Base-by-base conservation (phyloP, 306 rosid genomes). In the Cucurbita argyrosperma region DNA sequence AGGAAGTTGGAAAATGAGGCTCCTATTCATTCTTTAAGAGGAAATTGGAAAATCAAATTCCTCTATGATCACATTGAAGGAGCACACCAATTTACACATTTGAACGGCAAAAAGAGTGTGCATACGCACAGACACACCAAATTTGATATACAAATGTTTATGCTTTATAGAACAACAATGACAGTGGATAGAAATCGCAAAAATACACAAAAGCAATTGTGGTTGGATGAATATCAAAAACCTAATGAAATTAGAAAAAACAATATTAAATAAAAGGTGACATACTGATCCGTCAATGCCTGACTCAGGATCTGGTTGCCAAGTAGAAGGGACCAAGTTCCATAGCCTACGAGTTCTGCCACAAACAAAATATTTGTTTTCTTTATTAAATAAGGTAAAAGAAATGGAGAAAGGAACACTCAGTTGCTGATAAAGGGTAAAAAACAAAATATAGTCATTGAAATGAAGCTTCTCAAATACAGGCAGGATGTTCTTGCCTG, bases 311-410 rank as follows among this genome's bases (percentile, higher is more conserved):
- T 77, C 83, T 61, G 82, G 78, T 83, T 84, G 87, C 87, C 79
- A 79, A 64, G 77, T 62, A 40, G 91, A 74, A 63, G 84, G 84
- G 74, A 59, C 85, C 74, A 71, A 77, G 82, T 88, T 83, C 98
- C 90, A 88, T 63, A 87, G 82, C 62, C 90, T 83, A 47, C 76
- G 81, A 71, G 87, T 71, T 53, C 88, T 87, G 49, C 78, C 75
- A 56, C 76, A 62, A 81, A 73, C 0, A 23, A 46, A 46, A 43
- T 9, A 10, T 67, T 10, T 21, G 14, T 67, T 40, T 64, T 10
- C 54, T 46, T 46, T 19, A 46, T 46, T 19, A 46, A 38, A 55
- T 39, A 53, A 37, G 76, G 38, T 49, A 16, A 67, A 66, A 43
- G n/a, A 38, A 19, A 21, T 4, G 9, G 6, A 19, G 73, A 26